These are phyloP conservation scores for Phytophthora cactorum DNA, from an alignment of 352 stramenopile genomes.

Conservation along the genomic window DNA sequence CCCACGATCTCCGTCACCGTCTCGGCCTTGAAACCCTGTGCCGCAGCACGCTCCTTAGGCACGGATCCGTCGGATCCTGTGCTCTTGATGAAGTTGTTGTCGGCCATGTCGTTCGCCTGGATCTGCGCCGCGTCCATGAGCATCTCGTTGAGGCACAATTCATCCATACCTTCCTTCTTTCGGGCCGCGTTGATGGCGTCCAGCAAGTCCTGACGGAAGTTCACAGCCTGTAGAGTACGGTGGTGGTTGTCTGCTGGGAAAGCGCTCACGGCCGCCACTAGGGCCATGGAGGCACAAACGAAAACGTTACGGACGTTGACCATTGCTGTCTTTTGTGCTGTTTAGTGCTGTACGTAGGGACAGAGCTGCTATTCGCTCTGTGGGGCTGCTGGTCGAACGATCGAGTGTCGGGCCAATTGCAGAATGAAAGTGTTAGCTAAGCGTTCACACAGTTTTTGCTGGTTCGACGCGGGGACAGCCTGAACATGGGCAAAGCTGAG, in stretches of 20 bases:
- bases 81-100: slow-evolving; percentile 43
- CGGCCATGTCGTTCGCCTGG: slow-evolving; percentile 45
- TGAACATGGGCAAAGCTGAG: slow-evolving; percentile 31
- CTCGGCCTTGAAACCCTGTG: slow-evolving; percentile 30
- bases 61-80: slow-evolving; percentile 42
- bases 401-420: slow-evolving; percentile 22
- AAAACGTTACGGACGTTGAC: slow-evolving; percentile 23
- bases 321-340: slow-evolving; percentile 16
- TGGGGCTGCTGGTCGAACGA: slow-evolving; percentile 18
- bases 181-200: slow-evolving; percentile 46
- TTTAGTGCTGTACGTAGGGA: slow-evolving; percentile 18
- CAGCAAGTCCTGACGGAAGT: slow-evolving; percentile 53
- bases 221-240: slow-evolving; percentile 43
- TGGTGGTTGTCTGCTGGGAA: slow-evolving; percentile 11
- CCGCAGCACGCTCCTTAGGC: slow-evolving; percentile 34
- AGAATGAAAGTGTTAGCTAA: slow-evolving; percentile 38
- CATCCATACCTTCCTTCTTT: slow-evolving; percentile 35
- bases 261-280: slow-evolving; percentile 23
- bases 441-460: slow-evolving; percentile 8
- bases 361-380: slow-evolving; percentile 29
- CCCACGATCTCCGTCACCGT: slow-evolving; percentile 55
- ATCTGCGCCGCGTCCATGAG: slow-evolving; percentile 45
- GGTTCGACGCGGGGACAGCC: slow-evolving; percentile 16
- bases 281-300: slow-evolving; percentile 15
- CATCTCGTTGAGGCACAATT: slow-evolving; percentile 51